These are phyloP conservation scores for Boletus coccyginus DNA, from an alignment of 768 basidiomycete genomes.

Conservation along the genomic window DNA sequence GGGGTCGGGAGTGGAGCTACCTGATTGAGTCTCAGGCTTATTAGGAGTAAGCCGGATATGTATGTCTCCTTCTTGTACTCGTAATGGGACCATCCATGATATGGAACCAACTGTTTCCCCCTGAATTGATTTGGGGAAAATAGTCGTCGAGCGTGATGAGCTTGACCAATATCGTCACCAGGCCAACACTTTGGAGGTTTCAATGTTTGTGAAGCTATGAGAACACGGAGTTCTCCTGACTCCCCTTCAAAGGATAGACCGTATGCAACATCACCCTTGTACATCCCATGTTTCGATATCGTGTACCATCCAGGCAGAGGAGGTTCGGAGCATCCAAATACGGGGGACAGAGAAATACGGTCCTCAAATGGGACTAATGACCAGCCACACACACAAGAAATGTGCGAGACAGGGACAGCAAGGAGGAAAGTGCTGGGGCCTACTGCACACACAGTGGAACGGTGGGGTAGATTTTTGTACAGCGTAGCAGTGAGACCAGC, in stretches of 20 bases:
- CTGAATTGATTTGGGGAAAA: too few species aligned
- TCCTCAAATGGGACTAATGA: neutral
- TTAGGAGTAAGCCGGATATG: too few species aligned
- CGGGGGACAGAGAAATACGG: accelerated
- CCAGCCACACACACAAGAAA: neutral
- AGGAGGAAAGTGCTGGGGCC: too few species aligned
- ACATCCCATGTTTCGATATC: neutral
- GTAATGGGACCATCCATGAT: too few species aligned
- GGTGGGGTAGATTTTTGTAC: neutral
- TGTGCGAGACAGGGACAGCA: too few species aligned
- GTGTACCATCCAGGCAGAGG: neutral
- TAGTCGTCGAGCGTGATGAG: too few species aligned
- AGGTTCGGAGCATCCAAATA: accelerated
- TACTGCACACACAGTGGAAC: neutral
- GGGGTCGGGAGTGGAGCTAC: neutral
- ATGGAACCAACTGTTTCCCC: too few species aligned
- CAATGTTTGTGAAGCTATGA: neutral
- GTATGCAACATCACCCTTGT: neutral
- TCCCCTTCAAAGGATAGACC: neutral
- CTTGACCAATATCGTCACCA: neutral
- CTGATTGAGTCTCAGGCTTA: too few species aligned
- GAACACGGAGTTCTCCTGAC: neutral
- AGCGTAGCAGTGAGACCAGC: neutral
- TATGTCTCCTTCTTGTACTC: too few species aligned
- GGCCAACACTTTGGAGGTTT: too few species aligned